A percentile compares a stretch with the other conserved stretches of the same genome.
These are phyloP conservation scores for Beauveria sp. DNA, from an alignment of 2,329 filamentous ascomycete species.

Conservation along the genomic window DNA sequence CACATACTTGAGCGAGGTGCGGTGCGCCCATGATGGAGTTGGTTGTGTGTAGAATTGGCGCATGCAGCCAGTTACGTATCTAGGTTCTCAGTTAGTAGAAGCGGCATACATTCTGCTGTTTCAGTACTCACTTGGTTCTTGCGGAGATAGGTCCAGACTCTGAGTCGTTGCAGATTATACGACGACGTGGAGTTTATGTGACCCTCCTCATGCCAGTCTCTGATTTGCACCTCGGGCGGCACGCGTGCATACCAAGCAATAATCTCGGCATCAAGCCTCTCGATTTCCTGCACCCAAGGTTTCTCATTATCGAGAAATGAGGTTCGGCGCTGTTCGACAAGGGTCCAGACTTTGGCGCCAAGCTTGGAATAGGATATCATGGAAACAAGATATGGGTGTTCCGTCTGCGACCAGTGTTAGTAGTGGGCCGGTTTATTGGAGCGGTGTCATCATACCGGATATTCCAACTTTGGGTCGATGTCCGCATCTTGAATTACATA, in stretches of 20 bases:
- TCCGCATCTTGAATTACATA: conserved; percentile 81
- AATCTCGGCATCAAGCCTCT: conserved; percentile 74
- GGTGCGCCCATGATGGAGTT: conserved; percentile 74
- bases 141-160: conserved; percentile 77
- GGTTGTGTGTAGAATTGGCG: conserved; percentile 77
- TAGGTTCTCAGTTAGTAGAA: conserved; percentile 15
- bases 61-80: conserved; percentile 82
- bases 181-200: conserved; percentile 47
- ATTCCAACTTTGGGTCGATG: conserved; percentile 70
- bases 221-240: conserved; percentile 52
- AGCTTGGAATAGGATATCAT: conserved; percentile 83
- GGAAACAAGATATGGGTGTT: conserved; percentile 64
- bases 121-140: conserved; percentile 60
- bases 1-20: conserved; percentile 63
- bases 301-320: conserved; percentile 1
- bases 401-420: conserved; percentile 31
- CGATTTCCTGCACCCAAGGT: conserved; percentile 51
- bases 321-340: conserved; percentile 50
- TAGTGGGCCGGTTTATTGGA: not conserved
- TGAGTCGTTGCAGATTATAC: conserved; percentile 64
- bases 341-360: conserved; percentile 78
- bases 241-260: conserved; percentile 79
- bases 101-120: not conserved
- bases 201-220: conserved; percentile 48
- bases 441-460: conserved; percentile 50